Evolutionary conservation across 2,329 filamentous ascomycete species (phyloP).

Genomic region (Fusarium marasasianum): DNA sequence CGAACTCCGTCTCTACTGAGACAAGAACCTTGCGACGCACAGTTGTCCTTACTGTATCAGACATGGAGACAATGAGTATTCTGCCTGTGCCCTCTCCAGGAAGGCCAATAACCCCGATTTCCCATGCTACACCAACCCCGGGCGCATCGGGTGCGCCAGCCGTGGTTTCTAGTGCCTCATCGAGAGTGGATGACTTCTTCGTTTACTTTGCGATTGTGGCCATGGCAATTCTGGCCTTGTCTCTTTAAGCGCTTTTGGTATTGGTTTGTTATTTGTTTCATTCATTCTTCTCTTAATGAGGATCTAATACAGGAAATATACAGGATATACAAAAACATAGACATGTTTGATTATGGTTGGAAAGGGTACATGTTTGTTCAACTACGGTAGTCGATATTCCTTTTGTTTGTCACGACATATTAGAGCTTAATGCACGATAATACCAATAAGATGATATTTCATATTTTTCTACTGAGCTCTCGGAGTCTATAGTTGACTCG

Average conservation of each 20-base stretch:
- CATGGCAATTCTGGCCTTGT: constrained; percentile 13
- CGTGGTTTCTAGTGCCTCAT: constrained; percentile 4
- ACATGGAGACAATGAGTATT: constrained; percentile 8
- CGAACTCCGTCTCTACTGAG: constrained; percentile 9
- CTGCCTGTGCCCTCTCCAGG: constrained; percentile 5
- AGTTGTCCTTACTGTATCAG: constrained; percentile 16
- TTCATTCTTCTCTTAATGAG: not conserved
- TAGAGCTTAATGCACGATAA: constrained; percentile 13
- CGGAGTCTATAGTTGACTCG: not conserved
- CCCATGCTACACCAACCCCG: constrained; percentile 19
- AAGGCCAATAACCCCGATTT: not conserved
- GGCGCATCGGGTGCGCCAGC: constrained; percentile 8
- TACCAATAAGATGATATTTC: not conserved
- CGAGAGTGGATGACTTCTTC: constrained; percentile 19
- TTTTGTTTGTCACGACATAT: constrained; percentile 24
- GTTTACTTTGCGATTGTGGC: constrained; percentile 17
- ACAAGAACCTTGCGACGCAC: constrained; percentile 23
- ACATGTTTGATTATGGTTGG: not conserved
- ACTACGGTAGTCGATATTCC: not conserved
- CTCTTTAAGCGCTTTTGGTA: constrained; percentile 8
- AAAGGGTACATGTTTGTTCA: constrained; percentile 12
- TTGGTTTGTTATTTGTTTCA: not conserved
- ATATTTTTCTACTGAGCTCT: not conserved
- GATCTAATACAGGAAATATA: constrained; percentile 1
- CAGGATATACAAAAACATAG: not conserved